Base-by-base conservation (phyloP, 2,329 filamentous ascomycete genomes). In the Penicillium polonicum region DNA sequence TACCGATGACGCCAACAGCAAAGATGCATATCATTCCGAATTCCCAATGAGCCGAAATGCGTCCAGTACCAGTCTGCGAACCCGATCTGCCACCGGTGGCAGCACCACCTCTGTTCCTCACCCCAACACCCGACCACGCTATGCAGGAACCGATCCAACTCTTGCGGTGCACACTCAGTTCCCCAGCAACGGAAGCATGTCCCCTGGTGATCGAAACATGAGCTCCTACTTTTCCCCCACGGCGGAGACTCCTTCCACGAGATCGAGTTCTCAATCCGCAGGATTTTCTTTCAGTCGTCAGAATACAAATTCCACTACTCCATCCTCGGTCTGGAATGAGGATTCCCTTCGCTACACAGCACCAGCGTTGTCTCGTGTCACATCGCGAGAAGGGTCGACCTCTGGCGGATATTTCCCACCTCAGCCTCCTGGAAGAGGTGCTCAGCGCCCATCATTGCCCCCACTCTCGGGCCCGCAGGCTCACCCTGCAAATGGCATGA, bases 171-270 rank as follows among this genome's bases (percentile, higher is more conserved):
- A 93, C 68, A 79, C 78, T 19, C 82, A 85, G 66, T 79, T 84
- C 64, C 70, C 82, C n/a, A 60, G 56, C 17, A 71, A 67, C 54
- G 75, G 74, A 27, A 75, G 72, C 55, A 74, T 78, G 52, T 90
- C 89, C 15, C 88, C 90, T 1, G 79, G 81, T 27, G 80, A 84
- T 21, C 82, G 84, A 51, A 80, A 79, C 36, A 84, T 81, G n/a
- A 91, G 92, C 58, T 97, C 92, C 4, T 97, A 97, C 76, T 99
- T 99, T 75, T 97, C 93, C 0, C 94, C 94, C 0, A 84, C 83
- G 35, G 84, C 83, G 33, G 92, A 97, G 58, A 75, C 78, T 13
- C 70, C 90, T 5, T 91, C 90, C 5, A 76, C 78, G 19, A 70
- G 79, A 55, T 80, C 78, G 15, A 80, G 77, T 61, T 80, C 79